phyloP scores from a whole-genome alignment of 768 basidiomycete genomes.

The Russula virescens region DNA sequence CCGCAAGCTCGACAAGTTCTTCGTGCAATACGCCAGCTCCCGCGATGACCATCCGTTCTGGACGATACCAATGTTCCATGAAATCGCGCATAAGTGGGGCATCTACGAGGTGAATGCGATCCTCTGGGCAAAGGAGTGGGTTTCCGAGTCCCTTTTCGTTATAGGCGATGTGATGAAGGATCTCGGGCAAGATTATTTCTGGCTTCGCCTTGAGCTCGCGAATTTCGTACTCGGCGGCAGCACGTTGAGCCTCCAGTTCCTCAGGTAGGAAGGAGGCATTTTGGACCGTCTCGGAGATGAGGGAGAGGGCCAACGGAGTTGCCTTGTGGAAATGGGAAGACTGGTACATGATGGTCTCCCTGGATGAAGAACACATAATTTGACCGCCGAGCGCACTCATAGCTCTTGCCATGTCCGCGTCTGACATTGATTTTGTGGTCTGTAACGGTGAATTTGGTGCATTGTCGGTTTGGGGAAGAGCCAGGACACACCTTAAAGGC shows the following conservation, averaged over 20 bases:
- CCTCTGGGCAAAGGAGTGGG: constrained; percentile 80
- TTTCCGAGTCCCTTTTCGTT: constrained; percentile 77
- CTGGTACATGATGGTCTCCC: constrained; percentile 97
- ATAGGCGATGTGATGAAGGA: constrained; percentile 85
- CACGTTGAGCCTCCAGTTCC: constrained; percentile 78
- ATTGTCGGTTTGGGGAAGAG: not conserved
- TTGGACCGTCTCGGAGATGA: constrained; percentile 87
- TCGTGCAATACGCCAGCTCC: constrained; percentile 91
- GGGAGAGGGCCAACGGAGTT: constrained; percentile 74
- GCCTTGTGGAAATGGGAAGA: constrained; percentile 86
- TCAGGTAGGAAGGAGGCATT: constrained; percentile 69
- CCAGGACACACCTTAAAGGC: constrained; percentile 78
- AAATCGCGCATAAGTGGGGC: constrained; percentile 52
- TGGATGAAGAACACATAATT: constrained; percentile 83
- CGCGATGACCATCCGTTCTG: constrained; percentile 93
- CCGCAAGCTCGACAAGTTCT: constrained; percentile 77
- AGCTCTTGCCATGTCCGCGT: constrained; percentile 71
- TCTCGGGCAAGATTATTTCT: constrained; percentile 88
- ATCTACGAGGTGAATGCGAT: constrained; percentile 67
- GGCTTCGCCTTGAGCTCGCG: constrained; percentile 85
- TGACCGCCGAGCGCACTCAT: constrained; percentile 86
- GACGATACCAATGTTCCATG: constrained; percentile 80
- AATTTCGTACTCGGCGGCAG: constrained; percentile 86
- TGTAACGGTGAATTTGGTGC: constrained; percentile 30
- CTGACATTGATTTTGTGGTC: constrained; percentile 69